Conservation (phyloP, 2,329 filamentous ascomycete genomes). For the Cercospora canescens region DNA sequence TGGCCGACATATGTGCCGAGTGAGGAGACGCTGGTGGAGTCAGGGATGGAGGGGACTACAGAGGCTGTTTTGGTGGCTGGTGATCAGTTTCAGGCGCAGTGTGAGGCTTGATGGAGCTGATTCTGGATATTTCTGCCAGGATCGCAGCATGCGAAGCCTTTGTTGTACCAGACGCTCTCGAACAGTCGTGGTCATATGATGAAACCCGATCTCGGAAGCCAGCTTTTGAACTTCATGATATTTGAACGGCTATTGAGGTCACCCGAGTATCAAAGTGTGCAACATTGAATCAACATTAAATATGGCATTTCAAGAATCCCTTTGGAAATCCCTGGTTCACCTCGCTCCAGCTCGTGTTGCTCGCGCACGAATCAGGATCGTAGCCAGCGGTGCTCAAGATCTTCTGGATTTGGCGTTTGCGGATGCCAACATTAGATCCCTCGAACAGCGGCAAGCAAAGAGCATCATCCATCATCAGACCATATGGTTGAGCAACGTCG, state of each 20-base stretch:
- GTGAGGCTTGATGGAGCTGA: neutral
- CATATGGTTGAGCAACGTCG: neutral
- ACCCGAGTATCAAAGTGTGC: neutral
- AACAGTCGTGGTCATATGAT: no score
- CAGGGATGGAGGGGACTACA: slow-evolving; percentile 5
- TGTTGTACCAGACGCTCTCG: no score
- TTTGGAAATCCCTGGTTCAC: neutral
- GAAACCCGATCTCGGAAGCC: no score
- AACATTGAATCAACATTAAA: neutral
- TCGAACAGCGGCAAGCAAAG: neutral
- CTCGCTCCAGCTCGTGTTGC: neutral
- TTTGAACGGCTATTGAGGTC: neutral
- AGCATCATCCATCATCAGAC: neutral
- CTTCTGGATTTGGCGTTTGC: neutral
- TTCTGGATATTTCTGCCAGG: no score
- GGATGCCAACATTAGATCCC: neutral
- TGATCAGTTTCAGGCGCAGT: neutral
- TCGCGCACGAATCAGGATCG: neutral
- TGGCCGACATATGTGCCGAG: slow-evolving; percentile 21
- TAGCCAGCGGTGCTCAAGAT: neutral
- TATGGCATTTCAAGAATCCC: neutral
- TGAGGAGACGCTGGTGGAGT: slow-evolving; percentile 14
- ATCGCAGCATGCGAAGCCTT: no score
- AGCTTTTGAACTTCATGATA: no score
- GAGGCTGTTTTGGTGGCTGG: slow-evolving; percentile 5